Base-by-base conservation (phyloP, 2,329 filamentous ascomycete species). In the Ophiocordyceps unilateralis region DNA sequence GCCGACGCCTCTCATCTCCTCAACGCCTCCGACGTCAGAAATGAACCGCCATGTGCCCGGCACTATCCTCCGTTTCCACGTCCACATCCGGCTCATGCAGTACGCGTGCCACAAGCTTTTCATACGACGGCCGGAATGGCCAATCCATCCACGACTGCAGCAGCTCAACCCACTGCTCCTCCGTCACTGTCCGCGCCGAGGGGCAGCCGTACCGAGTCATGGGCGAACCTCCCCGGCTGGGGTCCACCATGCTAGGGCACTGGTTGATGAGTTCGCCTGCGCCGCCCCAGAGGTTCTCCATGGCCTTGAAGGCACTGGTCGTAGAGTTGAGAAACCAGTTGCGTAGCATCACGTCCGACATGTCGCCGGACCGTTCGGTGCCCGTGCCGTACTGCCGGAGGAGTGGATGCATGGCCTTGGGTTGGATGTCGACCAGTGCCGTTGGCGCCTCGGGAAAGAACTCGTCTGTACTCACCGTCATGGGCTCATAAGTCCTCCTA, bases 401-500 rank as follows among this genome's bases (percentile, higher is more conserved):
- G 2, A 73, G 50, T 1, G 63, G 65, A 50, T 68, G 65, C 46
- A 69, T 60, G 3, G 65, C 55, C 49, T 70, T 69, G 4, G 83
- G 82, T 49, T 78, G 72, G 45, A 85, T 64, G 55, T 87, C 82
- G 15, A 87, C 56, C 4, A 89, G 70, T 11, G 65, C 61, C 44
- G 75, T 64, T 7, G 67, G 62, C 9, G 67, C 58, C 21, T 69
- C 64, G 1, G 84, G 85, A 56, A 69, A 84, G 52, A 85, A 80
- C 49, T 93, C 87, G 1, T 69, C 53, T 0, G 59, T 42, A 5
- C 64, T 46, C 3, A 74, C 70, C 21, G 64, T 58, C 15, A 94
- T 64, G 0, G 85, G 82, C 52, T 93, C 84, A 52, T 75, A 77
- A 2, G 66, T 61, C 15, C 87, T 76, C 1, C 72, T 68, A 57